phyloP scores from a whole-genome alignment of 1,139 yeast genomes.

The Suhomyces panamericanus region DNA sequence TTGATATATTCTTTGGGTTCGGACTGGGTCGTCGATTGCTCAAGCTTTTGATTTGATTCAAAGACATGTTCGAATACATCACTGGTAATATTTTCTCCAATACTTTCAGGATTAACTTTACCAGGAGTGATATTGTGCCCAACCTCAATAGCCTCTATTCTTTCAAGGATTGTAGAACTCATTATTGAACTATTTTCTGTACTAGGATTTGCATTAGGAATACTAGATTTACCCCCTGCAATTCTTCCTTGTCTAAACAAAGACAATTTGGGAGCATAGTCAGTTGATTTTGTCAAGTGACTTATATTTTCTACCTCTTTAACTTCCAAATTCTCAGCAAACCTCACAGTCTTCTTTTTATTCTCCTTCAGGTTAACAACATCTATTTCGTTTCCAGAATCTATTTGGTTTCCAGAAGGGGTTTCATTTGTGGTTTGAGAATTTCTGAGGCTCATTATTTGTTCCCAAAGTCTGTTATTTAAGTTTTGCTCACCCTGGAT shows the following conservation, averaged over 20 bases:
- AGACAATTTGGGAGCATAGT: slow-evolving; percentile 21
- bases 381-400: neutral
- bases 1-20: too few species aligned
- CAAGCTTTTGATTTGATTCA: too few species aligned
- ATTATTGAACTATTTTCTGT: neutral
- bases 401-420: neutral
- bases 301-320: slow-evolving; percentile 61
- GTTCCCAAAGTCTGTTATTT: slow-evolving; percentile 33
- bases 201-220: neutral
- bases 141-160: neutral
- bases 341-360: slow-evolving; percentile 48
- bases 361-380: neutral
- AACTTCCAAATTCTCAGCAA: slow-evolving; percentile 53
- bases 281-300: slow-evolving; percentile 42
- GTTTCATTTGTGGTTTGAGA: neutral
- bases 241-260: slow-evolving; percentile 27
- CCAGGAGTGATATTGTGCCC: too few species aligned
- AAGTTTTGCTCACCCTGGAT: slow-evolving; percentile 16
- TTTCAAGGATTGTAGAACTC: neutral
- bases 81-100: too few species aligned
- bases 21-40: too few species aligned
- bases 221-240: neutral
- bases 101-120: too few species aligned
- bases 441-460: slow-evolving; percentile 27
- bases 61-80: too few species aligned